Conservation (phyloP, 352 stramenopile genomes). For the Globisporangium apiculatum region DNA sequence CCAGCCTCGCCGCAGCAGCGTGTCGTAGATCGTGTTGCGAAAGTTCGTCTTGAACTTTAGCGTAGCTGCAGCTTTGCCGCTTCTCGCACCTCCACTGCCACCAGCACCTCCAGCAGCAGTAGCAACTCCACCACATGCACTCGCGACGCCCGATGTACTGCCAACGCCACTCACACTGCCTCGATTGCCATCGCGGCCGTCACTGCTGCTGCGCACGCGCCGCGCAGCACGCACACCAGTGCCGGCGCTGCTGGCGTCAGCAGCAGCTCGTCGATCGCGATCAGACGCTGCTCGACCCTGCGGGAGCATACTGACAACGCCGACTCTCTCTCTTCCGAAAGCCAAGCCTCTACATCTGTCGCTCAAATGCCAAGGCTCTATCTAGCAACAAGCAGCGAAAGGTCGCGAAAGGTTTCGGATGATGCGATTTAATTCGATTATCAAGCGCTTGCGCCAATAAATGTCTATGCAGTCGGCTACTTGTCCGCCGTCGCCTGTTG, state of each 20-base stretch:
- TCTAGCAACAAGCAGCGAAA: too few relatives aligned
- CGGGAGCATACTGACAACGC: too few relatives aligned
- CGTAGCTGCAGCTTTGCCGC: conserved; percentile 10
- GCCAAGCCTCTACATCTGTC: too few relatives aligned
- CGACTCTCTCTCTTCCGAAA: not conserved
- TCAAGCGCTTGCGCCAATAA: too few relatives aligned
- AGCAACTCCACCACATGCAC: not conserved
- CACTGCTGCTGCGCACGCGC: conserved; percentile 32
- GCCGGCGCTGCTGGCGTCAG: conserved; percentile 16
- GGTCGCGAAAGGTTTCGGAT: too few relatives aligned
- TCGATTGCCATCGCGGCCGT: conserved; percentile 17
- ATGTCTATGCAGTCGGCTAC: too few relatives aligned
- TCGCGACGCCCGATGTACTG: not conserved
- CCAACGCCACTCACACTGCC: conserved; percentile 4
- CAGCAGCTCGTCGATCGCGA: not conserved
- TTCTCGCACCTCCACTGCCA: conserved; percentile 8
- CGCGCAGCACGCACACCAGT: conserved; percentile 18
- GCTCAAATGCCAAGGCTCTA: too few relatives aligned
- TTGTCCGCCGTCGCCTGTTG: too few relatives aligned
- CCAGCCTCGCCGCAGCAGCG: conserved; percentile 83
- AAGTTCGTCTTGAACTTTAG: conserved; percentile 89
- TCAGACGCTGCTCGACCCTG: too few relatives aligned
- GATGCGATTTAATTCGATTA: too few relatives aligned
- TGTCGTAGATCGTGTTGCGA: conserved; percentile 91
- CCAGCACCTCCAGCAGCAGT: not conserved